Conservation (phyloP, 148 eudicot genomes). For the Heliosperma pusillum region DNA sequence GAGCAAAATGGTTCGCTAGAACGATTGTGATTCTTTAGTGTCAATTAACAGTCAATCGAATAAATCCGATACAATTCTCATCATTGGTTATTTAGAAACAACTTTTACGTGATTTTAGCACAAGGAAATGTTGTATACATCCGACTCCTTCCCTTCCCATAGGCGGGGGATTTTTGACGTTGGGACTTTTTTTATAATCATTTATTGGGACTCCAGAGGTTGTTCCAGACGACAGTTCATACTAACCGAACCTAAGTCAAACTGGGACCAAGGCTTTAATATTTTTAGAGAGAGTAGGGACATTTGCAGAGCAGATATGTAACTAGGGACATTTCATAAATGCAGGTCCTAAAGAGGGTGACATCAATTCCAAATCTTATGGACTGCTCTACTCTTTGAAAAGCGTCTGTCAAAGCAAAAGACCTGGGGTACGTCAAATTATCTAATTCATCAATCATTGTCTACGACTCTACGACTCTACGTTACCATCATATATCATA, state of each 20-base stretch:
- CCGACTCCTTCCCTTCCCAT: too few species aligned
- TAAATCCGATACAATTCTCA: too few species aligned
- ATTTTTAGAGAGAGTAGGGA: not conserved
- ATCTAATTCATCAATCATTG: not conserved
- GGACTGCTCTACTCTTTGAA: slow-evolving; percentile 63
- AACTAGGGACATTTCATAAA: not conserved
- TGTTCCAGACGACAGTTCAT: not conserved
- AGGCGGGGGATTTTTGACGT: too few species aligned
- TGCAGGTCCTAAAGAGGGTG: slow-evolving; percentile 37
- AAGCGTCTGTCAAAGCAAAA: slow-evolving; percentile 44
- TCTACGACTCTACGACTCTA: too few species aligned
- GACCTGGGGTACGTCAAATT: slow-evolving; percentile 61
- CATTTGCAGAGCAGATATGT: not conserved
- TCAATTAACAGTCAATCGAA: too few species aligned
- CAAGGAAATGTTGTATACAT: too few species aligned
- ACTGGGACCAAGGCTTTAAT: not conserved
- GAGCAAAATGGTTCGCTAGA: not conserved
- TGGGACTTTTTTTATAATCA: too few species aligned
- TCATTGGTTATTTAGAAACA: too few species aligned
- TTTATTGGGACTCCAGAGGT: not conserved
- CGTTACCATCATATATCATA: not conserved
- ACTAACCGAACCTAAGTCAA: not conserved
- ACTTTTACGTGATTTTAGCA: not conserved
- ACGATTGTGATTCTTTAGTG: too few species aligned
- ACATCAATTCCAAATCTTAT: slow-evolving; percentile 43